Evolutionary conservation across 1,284 basidiomycete species (phyloP).

Genomic region (Leccinum subspadiceum): DNA sequence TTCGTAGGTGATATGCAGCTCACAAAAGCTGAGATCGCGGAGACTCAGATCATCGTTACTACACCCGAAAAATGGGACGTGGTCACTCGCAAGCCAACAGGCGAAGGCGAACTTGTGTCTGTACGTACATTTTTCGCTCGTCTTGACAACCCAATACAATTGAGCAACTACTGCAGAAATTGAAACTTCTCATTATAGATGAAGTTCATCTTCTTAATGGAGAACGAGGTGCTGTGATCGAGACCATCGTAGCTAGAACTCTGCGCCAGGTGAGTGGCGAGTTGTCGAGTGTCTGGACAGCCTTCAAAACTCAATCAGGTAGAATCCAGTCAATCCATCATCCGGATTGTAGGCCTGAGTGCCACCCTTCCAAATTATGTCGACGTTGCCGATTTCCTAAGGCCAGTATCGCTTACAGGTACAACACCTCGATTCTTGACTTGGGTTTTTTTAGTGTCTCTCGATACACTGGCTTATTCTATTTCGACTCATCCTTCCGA

Average conservation of each 20-base stretch:
- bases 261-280: conserved; percentile 69
- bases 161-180: conserved; percentile 53
- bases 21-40: conserved; percentile 90
- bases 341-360: conserved; percentile 98
- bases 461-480: conserved; percentile 90
- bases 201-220: conserved; percentile 98
- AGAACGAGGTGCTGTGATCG: conserved; percentile 97
- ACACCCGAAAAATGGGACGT: conserved; percentile 99
- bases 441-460: conserved; percentile 64
- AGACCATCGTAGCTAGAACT: conserved; percentile 97
- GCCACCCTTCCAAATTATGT: conserved; percentile 97
- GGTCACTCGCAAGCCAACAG: conserved; percentile 95
- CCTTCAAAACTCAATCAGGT: conserved; percentile 51
- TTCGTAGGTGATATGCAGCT: conserved; percentile 93
- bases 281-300: not conserved
- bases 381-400: conserved; percentile 94
- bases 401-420: conserved; percentile 42
- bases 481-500: conserved; percentile 96
- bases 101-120: conserved; percentile 92
- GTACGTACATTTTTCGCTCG: conserved; percentile 43
- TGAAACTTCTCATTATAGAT: conserved; percentile 96
- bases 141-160: not conserved
- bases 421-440: not conserved
- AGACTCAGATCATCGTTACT: conserved; percentile 98
- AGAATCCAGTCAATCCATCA: conserved; percentile 95